Conservation (phyloP, 169 alveolate species). For the Plasmodium blacklocki region DNA sequence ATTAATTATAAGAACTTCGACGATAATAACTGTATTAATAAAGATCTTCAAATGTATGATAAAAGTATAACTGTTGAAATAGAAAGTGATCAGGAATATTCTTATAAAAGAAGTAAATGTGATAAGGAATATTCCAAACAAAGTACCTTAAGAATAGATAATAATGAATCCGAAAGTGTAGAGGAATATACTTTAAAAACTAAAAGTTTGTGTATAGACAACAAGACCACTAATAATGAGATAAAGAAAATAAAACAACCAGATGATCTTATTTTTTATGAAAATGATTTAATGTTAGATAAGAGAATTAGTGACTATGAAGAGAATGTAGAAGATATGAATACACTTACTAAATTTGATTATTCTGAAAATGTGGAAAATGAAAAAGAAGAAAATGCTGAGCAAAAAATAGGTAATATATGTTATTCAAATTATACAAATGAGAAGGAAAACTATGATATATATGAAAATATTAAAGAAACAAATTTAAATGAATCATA, state of each 20-base stretch:
- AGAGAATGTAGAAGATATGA: constrained; percentile 1
- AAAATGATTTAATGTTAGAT: not conserved
- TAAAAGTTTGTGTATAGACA: not conserved
- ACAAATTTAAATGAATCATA: not conserved
- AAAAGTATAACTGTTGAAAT: constrained; percentile 61
- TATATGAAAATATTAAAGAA: not conserved
- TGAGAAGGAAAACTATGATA: not conserved
- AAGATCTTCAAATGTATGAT: constrained; percentile 13
- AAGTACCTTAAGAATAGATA: constrained; percentile 47
- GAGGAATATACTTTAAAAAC: constrained; percentile 17
- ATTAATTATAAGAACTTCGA: constrained; percentile 6
- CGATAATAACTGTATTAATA: not conserved
- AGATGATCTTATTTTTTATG: not conserved
- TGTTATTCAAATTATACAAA: not conserved
- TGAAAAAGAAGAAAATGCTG: constrained; percentile 7
- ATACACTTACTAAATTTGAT: not conserved
- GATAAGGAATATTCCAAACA: constrained; percentile 40
- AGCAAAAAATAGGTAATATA: not conserved
- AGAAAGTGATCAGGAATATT: constrained; percentile 43
- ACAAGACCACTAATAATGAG: not conserved
- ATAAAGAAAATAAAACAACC: constrained; percentile 4
- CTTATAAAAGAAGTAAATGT: constrained; percentile 29
- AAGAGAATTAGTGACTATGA: not conserved
- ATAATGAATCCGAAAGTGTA: constrained; percentile 35
- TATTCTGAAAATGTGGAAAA: not conserved